Percentiles rank a stretch among this genome's conserved stretches.
Conservation (phyloP, 2,329 filamentous ascomycete genomes). For the Thelonectria discophora region DNA sequence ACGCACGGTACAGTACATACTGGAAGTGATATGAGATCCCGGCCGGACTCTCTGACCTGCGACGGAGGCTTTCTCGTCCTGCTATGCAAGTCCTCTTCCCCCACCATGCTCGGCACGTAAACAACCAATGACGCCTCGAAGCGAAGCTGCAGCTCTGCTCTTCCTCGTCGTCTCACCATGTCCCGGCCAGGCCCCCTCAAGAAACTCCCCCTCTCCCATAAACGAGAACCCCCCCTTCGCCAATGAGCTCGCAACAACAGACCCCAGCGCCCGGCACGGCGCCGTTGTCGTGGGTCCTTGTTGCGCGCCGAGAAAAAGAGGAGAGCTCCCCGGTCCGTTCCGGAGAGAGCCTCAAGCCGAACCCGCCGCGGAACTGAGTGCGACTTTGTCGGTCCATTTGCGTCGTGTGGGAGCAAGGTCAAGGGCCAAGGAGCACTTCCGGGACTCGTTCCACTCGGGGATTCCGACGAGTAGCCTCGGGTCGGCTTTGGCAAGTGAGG, state of each 20-base stretch:
- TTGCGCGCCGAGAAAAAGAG: not conserved
- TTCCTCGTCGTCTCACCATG: constrained; percentile 1
- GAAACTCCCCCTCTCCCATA: not conserved
- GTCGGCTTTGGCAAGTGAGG: not conserved
- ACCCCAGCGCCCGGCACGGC: not conserved
- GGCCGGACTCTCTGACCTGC: not conserved
- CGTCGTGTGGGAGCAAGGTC: not conserved
- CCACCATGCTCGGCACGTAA: constrained; percentile 1
- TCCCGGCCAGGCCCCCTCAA: constrained; percentile 1
- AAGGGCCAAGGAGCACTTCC: not conserved
- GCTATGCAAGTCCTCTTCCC: not conserved
- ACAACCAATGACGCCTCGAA: constrained; percentile 8
- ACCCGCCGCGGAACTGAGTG: constrained; percentile 1
- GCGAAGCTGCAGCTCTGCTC: not conserved
- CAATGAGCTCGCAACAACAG: constrained; percentile 4
- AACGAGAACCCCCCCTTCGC: not conserved
- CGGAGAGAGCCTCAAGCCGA: not conserved
- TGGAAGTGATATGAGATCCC: not conserved
- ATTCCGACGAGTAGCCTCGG: constrained; percentile 21
- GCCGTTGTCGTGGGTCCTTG: not conserved
- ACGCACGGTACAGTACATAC: not conserved
- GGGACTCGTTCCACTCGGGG: not conserved
- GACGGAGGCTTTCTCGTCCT: no score
- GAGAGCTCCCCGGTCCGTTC: constrained; percentile 12
- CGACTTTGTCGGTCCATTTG: constrained; percentile 6